Evolutionary conservation across 345 rosid genomes (phyloP), one percentile per base, ranked within the genome.

Genomic region (Lagerstroemia speciosa): DNA sequence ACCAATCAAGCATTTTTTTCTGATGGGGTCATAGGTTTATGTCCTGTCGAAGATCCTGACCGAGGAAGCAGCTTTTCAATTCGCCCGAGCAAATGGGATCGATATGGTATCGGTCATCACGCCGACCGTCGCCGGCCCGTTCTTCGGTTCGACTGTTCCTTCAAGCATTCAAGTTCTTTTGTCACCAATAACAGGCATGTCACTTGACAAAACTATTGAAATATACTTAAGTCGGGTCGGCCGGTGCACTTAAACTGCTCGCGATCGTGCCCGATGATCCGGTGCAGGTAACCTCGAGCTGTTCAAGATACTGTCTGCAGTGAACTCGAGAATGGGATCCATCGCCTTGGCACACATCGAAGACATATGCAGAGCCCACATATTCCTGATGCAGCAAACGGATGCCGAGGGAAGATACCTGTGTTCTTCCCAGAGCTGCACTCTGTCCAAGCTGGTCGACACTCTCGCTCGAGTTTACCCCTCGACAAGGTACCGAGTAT

Each of bases 1-100:
- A n/a, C n/a, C n/a, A n/a, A n/a, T n/a, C n/a, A n/a, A 26, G 14
- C 3, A 24, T n/a, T 68, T 17, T n/a, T 69, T 7, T 15, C 24
- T 33, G 5, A 48, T 12, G 31, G 46, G 31, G 34, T 57, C 40
- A 58, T 82, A 92, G 96, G 85, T 85, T 73, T 93, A 90, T 71
- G 92, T 69, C 30, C 66, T 93, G 45, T 82, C 91, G 36, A 90
- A 93, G 78, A 87, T 85, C 53, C 75, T 79, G 8, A 64, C 97
- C 52, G 98, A 90, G 72, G 88, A 84, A 73, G 87, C 89, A 71
- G 94, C 98, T n/a, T 87, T 89, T 71, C 71, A 72, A 63, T 89
- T 77, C 78, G 92, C 92, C 17, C 78, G 71, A 0, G 86, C 81
- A 63, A 90, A 70, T 27, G 85, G 80, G 24, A 74, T 93, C 36